phyloP scores from a whole-genome alignment of 768 basidiomycete genomes.

The Pisolithus orientalis region DNA sequence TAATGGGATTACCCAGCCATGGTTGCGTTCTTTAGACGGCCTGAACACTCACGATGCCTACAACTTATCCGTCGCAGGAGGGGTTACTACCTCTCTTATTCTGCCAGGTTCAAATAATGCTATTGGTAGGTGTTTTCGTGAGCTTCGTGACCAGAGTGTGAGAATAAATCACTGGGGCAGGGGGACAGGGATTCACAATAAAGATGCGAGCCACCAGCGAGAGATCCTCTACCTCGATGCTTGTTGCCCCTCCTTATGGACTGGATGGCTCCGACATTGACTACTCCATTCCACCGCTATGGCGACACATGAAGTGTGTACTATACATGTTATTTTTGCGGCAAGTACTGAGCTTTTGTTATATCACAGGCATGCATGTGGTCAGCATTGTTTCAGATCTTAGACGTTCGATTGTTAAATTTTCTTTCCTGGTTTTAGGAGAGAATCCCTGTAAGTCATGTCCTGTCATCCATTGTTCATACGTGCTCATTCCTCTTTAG shows the following conservation, averaged over 20 bases:
- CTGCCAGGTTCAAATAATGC: constrained; percentile 69
- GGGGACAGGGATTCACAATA: constrained; percentile 72
- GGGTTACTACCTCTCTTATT: constrained; percentile 71
- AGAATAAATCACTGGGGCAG: constrained; percentile 23
- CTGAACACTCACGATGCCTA: constrained; percentile 81
- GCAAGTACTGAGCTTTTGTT: neutral
- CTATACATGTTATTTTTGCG: constrained; percentile 9
- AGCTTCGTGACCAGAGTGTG: neutral
- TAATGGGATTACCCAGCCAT: constrained; percentile 39
- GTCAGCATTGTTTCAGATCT: constrained; percentile 30
- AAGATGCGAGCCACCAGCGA: constrained; percentile 72
- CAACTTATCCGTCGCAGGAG: constrained; percentile 64
- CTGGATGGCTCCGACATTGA: constrained; percentile 47
- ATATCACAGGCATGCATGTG: constrained; percentile 45
- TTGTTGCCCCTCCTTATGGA: constrained; percentile 68
- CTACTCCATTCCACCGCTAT: constrained; percentile 43
- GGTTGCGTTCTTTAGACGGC: constrained; percentile 71
- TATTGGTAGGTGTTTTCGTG: constrained; percentile 39
- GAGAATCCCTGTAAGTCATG: neutral
- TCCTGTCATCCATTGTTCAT: neutral
- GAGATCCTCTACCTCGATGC: constrained; percentile 64
- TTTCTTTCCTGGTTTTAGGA: neutral
- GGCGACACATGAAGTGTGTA: constrained; percentile 71
- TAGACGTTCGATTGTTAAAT: neutral
- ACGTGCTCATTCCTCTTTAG: neutral